A percentile compares a stretch with the other conserved stretches of the same genome.
Conservation (phyloP, 2,329 filamentous ascomycete species). For the Fusarium kyushuense region DNA sequence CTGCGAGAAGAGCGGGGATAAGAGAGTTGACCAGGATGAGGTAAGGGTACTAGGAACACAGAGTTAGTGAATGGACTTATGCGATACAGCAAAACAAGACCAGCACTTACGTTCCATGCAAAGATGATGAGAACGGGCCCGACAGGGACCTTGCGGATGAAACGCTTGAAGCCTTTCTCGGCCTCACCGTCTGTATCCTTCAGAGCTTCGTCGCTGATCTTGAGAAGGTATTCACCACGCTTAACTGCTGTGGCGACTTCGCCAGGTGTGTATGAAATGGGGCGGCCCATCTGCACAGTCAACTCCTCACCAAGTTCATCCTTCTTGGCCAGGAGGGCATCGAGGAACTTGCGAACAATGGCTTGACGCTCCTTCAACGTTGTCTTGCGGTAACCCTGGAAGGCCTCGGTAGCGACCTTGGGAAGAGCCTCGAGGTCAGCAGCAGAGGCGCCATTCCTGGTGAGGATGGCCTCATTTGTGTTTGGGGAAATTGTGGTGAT, state of each 20-base stretch:
- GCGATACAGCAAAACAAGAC: background rate
- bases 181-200: conserved; percentile 84
- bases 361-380: conserved; percentile 79
- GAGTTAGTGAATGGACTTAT: conserved; percentile 14
- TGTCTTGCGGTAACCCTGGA: conserved; percentile 81
- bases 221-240: conserved; percentile 86
- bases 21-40: conserved; percentile 93
- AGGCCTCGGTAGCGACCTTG: conserved; percentile 77
- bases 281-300: conserved; percentile 94
- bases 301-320: conserved; percentile 87
- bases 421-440: conserved; percentile 80
- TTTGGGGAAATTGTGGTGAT: conserved; percentile 88
- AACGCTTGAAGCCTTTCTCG: conserved; percentile 90
- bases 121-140: conserved; percentile 91
- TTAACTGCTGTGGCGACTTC: conserved; percentile 89
- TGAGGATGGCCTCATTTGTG: conserved; percentile 86
- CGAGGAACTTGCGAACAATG: conserved; percentile 84
- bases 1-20: conserved; percentile 88
- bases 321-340: conserved; percentile 75
- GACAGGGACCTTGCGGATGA: conserved; percentile 87
- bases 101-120: conserved; percentile 86
- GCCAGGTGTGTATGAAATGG: conserved; percentile 85
- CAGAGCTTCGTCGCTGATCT: conserved; percentile 82
- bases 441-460: conserved; percentile 78
- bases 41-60: conserved; percentile 81